Base-by-base conservation (phyloP, 1,284 basidiomycete genomes). In the Moesziomyces sp. region DNA sequence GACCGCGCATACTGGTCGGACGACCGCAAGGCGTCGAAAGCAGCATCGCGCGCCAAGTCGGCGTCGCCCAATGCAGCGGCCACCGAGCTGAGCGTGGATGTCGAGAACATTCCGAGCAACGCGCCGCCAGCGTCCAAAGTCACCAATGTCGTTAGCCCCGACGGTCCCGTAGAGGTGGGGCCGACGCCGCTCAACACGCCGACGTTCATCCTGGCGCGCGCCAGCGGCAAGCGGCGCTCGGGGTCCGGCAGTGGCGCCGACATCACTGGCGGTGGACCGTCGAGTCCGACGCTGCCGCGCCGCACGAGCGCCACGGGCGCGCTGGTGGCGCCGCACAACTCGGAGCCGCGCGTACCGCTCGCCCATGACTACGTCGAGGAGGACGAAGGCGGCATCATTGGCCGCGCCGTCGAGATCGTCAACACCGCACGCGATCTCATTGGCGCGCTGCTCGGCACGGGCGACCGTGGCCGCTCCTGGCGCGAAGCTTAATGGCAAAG, bases 351-450 rank as follows among this genome's bases (percentile, higher is more conserved):
- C 13, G 78, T 84, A 21, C 80, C 80, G 5, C 59, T 84, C 5
- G 74, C 81, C 7, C 76, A 81, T 52, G 82, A 84, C 49, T 81
- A 82, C 24, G 82, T 82, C 14, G 82, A 83, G 44, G 82, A 82
- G 50, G 75, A 82, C 49, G 79, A 84, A 40, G 82, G 82, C 40
- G 77, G 77, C 16, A 76, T 84, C 52, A 75, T 82, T 3, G 78
- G 80, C 4, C 57, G 81, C 13, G 82, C 79, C 10, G 79, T 83
- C 19, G 83, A 83, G 58, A 81, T 83, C 44, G 71, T 84, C 46
- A 84, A 84, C 43, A 83, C 82, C 21, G 83, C 81, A 4, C 54
- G 83, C 8, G 83, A 84, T 42, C 58, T 84, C 4, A 73, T 82
- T 34, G 81, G 78, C 26, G 79, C 81, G 19, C 58, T 84, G 52